Conservation (phyloP, 345 rosid genomes). For the Melaleuca alternifolia region DNA sequence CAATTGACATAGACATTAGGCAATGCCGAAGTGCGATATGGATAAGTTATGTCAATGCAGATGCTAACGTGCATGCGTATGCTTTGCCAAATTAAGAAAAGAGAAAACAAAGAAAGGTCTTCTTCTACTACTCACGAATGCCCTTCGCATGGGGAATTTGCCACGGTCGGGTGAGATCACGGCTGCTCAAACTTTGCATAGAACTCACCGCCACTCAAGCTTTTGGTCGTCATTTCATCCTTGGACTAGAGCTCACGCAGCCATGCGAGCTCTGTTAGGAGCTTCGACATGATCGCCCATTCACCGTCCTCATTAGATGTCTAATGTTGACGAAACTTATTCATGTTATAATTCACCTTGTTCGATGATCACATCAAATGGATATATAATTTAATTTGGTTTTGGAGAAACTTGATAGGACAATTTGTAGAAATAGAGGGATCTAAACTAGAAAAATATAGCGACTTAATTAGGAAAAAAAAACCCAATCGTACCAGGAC, state of each 20-base stretch:
- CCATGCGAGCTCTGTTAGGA: too few relatives aligned
- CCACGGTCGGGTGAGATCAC: background rate
- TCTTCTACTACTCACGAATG: background rate
- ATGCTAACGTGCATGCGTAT: too few relatives aligned
- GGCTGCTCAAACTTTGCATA: too few relatives aligned
- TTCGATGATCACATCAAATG: fast-evolving
- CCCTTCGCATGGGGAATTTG: background rate
- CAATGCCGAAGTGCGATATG: too few relatives aligned
- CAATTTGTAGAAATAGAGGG: background rate
- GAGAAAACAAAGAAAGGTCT: background rate
- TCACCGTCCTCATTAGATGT: background rate
- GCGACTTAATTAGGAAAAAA: background rate
- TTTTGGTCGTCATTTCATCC: background rate
- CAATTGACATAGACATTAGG: too few relatives aligned
- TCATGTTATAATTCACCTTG: background rate
- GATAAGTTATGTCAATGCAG: too few relatives aligned
- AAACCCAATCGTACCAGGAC: background rate
- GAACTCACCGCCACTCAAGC: background rate
- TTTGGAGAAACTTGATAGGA: background rate
- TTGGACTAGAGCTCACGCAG: too few relatives aligned
- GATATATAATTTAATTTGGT: background rate
- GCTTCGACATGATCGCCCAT: too few relatives aligned
- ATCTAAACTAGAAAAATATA: too few relatives aligned
- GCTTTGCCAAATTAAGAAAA: too few relatives aligned
- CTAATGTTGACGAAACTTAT: background rate